These are phyloP conservation scores for Dentipellis fragilis DNA, from an alignment of 768 basidiomycete genomes.

Conservation along the genomic window DNA sequence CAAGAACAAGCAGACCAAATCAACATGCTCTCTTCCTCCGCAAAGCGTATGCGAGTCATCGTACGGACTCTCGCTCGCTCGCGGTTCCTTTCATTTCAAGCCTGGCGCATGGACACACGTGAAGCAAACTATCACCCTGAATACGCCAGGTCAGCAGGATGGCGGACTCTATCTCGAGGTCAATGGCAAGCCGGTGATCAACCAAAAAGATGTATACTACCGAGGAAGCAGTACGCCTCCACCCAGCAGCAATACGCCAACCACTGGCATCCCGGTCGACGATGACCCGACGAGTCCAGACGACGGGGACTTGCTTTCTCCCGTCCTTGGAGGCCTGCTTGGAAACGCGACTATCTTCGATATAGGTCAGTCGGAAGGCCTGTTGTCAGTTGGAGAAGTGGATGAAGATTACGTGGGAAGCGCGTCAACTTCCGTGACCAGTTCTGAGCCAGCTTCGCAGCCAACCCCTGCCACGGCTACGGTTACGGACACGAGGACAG, in stretches of 20 bases:
- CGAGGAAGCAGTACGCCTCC: slow-evolving; percentile 27
- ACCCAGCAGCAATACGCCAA: slow-evolving; percentile 1
- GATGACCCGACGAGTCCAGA: neutral
- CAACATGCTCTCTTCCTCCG: slow-evolving; percentile 46
- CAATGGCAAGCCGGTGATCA: slow-evolving; percentile 45
- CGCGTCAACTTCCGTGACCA: no score
- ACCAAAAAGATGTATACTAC: slow-evolving; percentile 51
- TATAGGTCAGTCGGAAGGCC: no score
- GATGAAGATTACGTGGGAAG: no score
- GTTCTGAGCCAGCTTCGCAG: no score
- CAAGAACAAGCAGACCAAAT: slow-evolving; percentile 52
- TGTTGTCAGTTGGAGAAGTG: no score
- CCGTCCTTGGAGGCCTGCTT: neutral
- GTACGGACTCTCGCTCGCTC: slow-evolving; percentile 69
- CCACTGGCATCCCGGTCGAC: neutral
- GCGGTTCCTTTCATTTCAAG: slow-evolving; percentile 57
- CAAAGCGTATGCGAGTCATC: slow-evolving; percentile 50
- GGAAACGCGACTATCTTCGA: neutral
- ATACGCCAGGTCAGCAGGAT: slow-evolving; percentile 63
- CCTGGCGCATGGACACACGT: slow-evolving; percentile 64
- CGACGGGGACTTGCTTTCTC: neutral
- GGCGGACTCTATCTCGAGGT: slow-evolving; percentile 57
- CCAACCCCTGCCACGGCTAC: neutral
- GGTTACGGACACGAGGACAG: neutral
- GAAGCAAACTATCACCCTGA: slow-evolving; percentile 58